These are phyloP conservation scores for Cicer pinnatifidum DNA, from an alignment of 306 rosid species.

Conservation along the genomic window DNA sequence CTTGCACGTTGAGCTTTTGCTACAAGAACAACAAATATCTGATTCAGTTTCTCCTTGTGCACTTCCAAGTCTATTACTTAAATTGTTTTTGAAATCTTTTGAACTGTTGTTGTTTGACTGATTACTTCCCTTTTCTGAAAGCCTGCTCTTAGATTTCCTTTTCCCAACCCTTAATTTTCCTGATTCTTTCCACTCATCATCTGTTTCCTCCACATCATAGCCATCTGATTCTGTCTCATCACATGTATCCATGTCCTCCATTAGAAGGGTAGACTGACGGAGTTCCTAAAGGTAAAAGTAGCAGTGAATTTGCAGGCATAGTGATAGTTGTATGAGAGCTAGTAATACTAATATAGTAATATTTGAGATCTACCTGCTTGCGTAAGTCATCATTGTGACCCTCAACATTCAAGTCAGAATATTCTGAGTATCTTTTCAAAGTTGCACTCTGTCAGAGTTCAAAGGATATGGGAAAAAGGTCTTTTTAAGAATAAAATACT, in stretches of 20 bases:
- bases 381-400: constrained; percentile 65
- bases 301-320: neutral
- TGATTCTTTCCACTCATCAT: constrained; percentile 58
- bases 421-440: constrained; percentile 46
- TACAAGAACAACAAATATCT: constrained; percentile 70
- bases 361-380: constrained; percentile 57
- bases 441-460: constrained; percentile 57
- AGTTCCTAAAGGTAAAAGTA: constrained; percentile 56
- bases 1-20: constrained; percentile 70
- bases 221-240: constrained; percentile 62
- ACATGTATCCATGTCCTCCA: constrained; percentile 83
- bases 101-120: constrained; percentile 33
- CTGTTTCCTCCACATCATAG: constrained; percentile 47
- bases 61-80: constrained; percentile 43
- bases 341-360: constrained; percentile 23
- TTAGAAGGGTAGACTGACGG: constrained; percentile 54
- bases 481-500: neutral
- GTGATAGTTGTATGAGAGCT: neutral
- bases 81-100: constrained; percentile 46
- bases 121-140: constrained; percentile 41
- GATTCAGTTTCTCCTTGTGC: constrained; percentile 36
- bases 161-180: constrained; percentile 45
- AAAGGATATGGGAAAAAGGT: constrained; percentile 11
- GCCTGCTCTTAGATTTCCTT: constrained; percentile 50
- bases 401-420: constrained; percentile 40